Evolutionary conservation across 768 basidiomycete species (phyloP).

Genomic region (Pleurotus platypus): DNA sequence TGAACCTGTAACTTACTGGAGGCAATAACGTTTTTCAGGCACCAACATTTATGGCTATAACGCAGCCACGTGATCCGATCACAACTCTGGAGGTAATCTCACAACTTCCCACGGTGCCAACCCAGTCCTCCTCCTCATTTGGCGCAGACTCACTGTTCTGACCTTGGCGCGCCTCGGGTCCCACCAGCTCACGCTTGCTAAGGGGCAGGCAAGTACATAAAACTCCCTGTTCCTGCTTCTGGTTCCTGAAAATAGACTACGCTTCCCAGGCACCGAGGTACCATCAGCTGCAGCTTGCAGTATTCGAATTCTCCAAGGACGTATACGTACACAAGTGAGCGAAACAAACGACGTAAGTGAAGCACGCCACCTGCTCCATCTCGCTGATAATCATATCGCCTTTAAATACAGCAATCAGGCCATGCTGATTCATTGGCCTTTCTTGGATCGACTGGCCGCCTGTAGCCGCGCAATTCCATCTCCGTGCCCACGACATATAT

Average conservation of each 20-base stretch:
- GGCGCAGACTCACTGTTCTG: not conserved
- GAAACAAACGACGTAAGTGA: no score
- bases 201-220: not conserved
- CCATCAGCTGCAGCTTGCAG: constrained; percentile 16
- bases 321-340: no score
- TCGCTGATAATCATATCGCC: no score
- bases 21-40: constrained; percentile 6
- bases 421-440: no score
- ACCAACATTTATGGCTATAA: constrained; percentile 4
- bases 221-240: not conserved
- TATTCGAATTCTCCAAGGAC: no score
- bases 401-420: no score
- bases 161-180: not conserved
- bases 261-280: constrained; percentile 27
- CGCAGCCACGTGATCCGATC: constrained; percentile 5
- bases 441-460: no score
- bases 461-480: no score
- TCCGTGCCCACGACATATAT: no score
- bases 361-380: no score
- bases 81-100: not conserved
- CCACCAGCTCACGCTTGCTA: not conserved
- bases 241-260: constrained; percentile 16
- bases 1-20: not conserved
- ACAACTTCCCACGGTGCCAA: not conserved
- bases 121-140: not conserved